Conservation (phyloP, 352 stramenopile genomes). For the Phytopythium litorale region DNA sequence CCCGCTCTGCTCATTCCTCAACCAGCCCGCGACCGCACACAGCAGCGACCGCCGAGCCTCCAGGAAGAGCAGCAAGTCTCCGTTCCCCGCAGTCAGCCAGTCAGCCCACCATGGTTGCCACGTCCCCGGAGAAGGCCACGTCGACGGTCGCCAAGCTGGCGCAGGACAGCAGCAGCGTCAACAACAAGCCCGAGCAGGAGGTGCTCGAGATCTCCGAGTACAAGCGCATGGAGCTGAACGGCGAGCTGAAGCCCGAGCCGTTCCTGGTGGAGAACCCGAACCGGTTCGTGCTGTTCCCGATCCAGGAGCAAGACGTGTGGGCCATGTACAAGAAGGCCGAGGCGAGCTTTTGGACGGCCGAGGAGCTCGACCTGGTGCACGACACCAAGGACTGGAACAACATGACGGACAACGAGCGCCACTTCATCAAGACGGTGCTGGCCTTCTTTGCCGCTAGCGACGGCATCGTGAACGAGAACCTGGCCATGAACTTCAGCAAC, state of each 20-base stretch:
- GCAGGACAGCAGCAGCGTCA: slow-evolving; percentile 19
- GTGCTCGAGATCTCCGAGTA: slow-evolving; percentile 68
- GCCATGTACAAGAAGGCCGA: slow-evolving; percentile 99
- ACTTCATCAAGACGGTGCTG: slow-evolving; percentile 98
- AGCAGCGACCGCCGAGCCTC: not conserved
- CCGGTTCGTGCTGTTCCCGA: slow-evolving; percentile 98
- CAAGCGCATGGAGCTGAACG: slow-evolving; percentile 85
- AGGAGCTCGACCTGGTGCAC: slow-evolving; percentile 97
- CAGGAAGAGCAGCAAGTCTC: not conserved
- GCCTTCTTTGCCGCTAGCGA: slow-evolving; percentile 99
- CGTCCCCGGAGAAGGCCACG: slow-evolving; percentile 15
- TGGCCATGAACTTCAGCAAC: slow-evolving; percentile 98
- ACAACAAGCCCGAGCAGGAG: slow-evolving; percentile 9
- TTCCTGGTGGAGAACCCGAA: slow-evolving; percentile 95
- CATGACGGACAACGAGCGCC: slow-evolving; percentile 94
- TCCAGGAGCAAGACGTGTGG: slow-evolving; percentile 97
- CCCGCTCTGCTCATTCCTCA: slow-evolving; percentile 21
- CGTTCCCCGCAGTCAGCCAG: too few relatives aligned
- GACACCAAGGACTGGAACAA: slow-evolving; percentile 95
- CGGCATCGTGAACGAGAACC: slow-evolving; percentile 99
- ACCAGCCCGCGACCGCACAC: slow-evolving; percentile 17
- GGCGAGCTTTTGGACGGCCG: slow-evolving; percentile 98
- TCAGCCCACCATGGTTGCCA: slow-evolving; percentile 28
- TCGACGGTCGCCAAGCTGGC: slow-evolving; percentile 26
- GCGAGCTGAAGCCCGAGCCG: slow-evolving; percentile 86